Evolutionary conservation across 768 basidiomycete species (phyloP).

Genomic region (Suillus ampliporus): DNA sequence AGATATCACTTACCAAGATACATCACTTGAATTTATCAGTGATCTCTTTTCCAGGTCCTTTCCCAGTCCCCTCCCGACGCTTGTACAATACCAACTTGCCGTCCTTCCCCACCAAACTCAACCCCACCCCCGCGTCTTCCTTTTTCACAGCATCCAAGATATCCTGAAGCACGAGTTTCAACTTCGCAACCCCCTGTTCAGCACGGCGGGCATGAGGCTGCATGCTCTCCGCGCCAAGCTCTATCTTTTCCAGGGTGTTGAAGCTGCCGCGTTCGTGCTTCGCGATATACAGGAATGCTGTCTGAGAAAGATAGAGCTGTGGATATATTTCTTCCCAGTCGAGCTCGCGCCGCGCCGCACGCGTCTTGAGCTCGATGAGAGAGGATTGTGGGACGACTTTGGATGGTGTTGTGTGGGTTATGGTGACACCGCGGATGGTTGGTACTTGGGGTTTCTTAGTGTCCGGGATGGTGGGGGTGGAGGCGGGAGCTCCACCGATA

Average conservation of each 20-base stretch:
- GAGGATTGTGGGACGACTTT: slow-evolving; percentile 40
- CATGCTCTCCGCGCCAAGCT: slow-evolving; percentile 40
- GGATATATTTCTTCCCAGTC: slow-evolving; percentile 69
- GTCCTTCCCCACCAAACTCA: slow-evolving; percentile 59
- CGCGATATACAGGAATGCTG: slow-evolving; percentile 62
- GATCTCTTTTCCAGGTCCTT: slow-evolving; percentile 27
- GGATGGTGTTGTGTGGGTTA: slow-evolving; percentile 32
- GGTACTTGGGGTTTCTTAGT: slow-evolving; percentile 6
- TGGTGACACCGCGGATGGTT: slow-evolving; percentile 16
- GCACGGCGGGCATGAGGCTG: slow-evolving; percentile 24
- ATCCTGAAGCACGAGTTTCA: slow-evolving; percentile 32
- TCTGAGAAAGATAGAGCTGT: slow-evolving; percentile 74
- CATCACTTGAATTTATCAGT: slow-evolving; percentile 22
- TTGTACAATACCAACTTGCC: slow-evolving; percentile 54
- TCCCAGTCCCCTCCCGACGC: slow-evolving; percentile 40
- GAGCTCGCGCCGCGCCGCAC: slow-evolving; percentile 33
- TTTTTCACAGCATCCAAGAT: slow-evolving; percentile 57
- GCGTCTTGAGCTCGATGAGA: slow-evolving; percentile 43
- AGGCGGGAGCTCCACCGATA: slow-evolving; percentile 15
- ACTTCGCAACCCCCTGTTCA: slow-evolving; percentile 28
- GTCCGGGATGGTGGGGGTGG: neutral
- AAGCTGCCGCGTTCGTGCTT: slow-evolving; percentile 63
- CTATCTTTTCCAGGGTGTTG: slow-evolving; percentile 50
- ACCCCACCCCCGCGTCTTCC: slow-evolving; percentile 54
- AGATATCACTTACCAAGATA: neutral